phyloP scores from a whole-genome alignment of 768 basidiomycete species.

The Auriscalpium microsporum region DNA sequence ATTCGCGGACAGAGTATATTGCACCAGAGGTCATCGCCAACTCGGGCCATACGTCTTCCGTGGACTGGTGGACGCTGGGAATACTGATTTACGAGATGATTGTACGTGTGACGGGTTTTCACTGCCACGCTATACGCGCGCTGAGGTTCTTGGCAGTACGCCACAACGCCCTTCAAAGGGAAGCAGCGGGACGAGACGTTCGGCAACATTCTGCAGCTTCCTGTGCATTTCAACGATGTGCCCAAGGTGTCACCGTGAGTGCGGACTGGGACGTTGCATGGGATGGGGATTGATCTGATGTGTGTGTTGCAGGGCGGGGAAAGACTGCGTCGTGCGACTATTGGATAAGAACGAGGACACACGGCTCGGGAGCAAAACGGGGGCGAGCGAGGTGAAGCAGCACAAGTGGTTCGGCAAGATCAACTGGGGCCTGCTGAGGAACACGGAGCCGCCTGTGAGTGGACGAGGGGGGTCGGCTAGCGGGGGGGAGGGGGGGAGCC shows the following conservation, averaged over 20 bases:
- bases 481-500: no score
- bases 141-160: constrained; percentile 49
- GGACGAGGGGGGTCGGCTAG: not conserved
- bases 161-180: constrained; percentile 98
- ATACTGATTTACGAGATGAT: constrained; percentile 99
- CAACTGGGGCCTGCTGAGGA: constrained; percentile 93
- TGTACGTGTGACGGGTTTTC: constrained; percentile 44
- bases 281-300: not conserved
- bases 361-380: constrained; percentile 83
- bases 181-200: constrained; percentile 92
- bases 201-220: constrained; percentile 82
- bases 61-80: constrained; percentile 99
- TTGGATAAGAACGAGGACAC: constrained; percentile 88
- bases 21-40: constrained; percentile 98
- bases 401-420: constrained; percentile 98
- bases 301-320: constrained; percentile 54
- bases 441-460: constrained; percentile 87
- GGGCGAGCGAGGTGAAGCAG: constrained; percentile 96
- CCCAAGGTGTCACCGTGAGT: constrained; percentile 54
- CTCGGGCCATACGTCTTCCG: constrained; percentile 93
- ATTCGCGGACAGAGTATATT: constrained; percentile 75
- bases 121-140: constrained; percentile 12
- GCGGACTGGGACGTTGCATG: not conserved
- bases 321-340: constrained; percentile 78
- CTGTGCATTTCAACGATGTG: constrained; percentile 79